Percentiles rank a stretch among this genome's conserved stretches.
phyloP scores from a whole-genome alignment of 441 rosid genomes.

The Viola pubescens region DNA sequence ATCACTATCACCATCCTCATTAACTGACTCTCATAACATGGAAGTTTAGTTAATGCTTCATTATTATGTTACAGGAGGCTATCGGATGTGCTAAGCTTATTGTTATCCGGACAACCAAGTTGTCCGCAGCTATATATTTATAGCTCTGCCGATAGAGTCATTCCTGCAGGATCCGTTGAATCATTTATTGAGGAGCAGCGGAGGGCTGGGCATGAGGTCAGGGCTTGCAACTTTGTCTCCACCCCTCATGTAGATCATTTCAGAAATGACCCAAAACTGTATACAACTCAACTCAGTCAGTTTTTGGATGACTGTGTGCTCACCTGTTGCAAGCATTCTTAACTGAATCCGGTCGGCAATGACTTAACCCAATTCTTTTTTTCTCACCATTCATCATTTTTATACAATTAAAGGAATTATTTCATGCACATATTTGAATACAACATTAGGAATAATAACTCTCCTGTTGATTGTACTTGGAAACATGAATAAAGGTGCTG shows the following conservation, averaged over 20 bases:
- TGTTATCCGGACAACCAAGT: slow-evolving; percentile 68
- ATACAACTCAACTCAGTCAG: slow-evolving; percentile 61
- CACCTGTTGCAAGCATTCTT: slow-evolving; percentile 39
- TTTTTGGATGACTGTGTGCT: slow-evolving; percentile 72
- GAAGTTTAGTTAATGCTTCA: slow-evolving; percentile 1
- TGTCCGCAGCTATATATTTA: slow-evolving; percentile 94
- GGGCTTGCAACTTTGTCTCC: slow-evolving; percentile 83
- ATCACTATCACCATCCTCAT: neutral
- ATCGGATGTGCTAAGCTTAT: slow-evolving; percentile 44
- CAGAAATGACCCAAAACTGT: slow-evolving; percentile 76
- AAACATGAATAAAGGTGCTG: neutral
- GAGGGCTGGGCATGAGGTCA: slow-evolving; percentile 66
- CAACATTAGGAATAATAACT: slow-evolving; percentile 2
- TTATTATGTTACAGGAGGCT: slow-evolving; percentile 60
- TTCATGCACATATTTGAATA: slow-evolving; percentile 10
- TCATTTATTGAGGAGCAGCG: slow-evolving; percentile 76
- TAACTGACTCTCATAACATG: neutral
- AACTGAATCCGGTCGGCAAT: slow-evolving; percentile 4
- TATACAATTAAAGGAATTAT: slow-evolving; percentile 14
- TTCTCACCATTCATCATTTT: neutral
- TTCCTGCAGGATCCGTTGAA: slow-evolving; percentile 71
- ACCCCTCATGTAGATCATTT: slow-evolving; percentile 98
- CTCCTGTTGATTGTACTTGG: neutral
- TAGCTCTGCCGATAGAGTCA: slow-evolving; percentile 92
- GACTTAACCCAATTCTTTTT: slow-evolving; percentile 3